Base-by-base conservation (phyloP, 163 green algal genomes). In the Scenedesmus sp. region DNA sequence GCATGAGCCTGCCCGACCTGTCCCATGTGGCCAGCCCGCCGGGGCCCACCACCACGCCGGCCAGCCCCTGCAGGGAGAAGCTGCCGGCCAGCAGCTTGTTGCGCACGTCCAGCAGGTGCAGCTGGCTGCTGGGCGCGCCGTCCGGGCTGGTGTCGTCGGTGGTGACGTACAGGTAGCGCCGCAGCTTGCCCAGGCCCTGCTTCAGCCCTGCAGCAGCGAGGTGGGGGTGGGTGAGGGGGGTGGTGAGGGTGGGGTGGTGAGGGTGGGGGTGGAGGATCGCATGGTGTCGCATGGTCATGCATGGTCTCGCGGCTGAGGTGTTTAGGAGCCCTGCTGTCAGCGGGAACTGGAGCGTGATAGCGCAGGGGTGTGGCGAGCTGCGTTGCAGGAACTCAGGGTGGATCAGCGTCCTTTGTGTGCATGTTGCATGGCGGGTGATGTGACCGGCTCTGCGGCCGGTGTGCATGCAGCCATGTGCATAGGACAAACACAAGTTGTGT, bases 91-190 rank as follows among this genome's bases (percentile, higher is more conserved):
- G 89, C 56, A 97, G 89, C 89, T 97, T 97, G 90, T 97, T 96
- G 53, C 93, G 92, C 16, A 96, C 86, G 90, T 97, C 95, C 40
- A 94, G 94, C 56, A 97, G 42, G 65, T 91, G 53, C 72, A 93
- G 65, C 61, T 70, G 46, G 70, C 35, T 81, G 44, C 56, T 46
- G 24, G 81, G 20, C 42, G 59, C 89, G 44, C 81, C 81, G 33
- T 70, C 85, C 30, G 82, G 22, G 83, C 35, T 35, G 22, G 81
- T 86, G 76, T 86, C 35, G 79, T 86, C 70, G n/a, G 81, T 89
- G 44, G 96, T 94, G 43, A 96, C 94, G 2, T 94, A 92, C 40
- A 97, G 81, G 88, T 97, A 98, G 46, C 95, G 94, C 56, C 93
- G 87, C 30, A 96, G 88, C 40, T 92, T 91, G 0, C 70, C 85